Evolutionary conservation across 352 stramenopile species (phyloP).

Genomic region (Aphanomyces stellatus): DNA sequence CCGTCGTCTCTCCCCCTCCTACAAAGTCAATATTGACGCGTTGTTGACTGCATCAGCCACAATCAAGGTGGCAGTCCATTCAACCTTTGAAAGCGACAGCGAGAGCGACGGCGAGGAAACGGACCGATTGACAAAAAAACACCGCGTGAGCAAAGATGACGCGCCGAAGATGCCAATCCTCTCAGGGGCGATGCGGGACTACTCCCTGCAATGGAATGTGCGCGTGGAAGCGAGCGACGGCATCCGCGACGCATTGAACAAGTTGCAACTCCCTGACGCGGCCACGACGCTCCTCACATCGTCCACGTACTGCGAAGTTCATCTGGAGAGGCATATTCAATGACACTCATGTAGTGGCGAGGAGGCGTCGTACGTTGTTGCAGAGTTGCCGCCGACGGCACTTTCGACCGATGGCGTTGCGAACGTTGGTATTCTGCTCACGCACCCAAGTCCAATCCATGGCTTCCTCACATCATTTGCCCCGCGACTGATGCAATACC

Average conservation of each 20-base stretch:
- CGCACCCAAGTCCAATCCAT: neutral
- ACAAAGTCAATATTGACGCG: no score
- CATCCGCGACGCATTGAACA: neutral
- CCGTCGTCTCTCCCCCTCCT: no score
- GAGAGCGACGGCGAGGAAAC: constrained; percentile 19
- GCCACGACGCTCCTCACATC: no score
- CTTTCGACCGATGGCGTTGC: neutral
- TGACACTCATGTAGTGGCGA: neutral
- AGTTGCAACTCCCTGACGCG: no score
- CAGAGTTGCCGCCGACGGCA: neutral
- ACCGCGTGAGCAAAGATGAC: neutral
- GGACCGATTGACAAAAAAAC: constrained; percentile 3
- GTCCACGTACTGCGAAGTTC: no score
- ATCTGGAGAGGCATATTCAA: no score
- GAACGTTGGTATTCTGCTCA: constrained; percentile 6
- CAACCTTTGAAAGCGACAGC: constrained; percentile 15
- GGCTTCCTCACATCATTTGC: neutral
- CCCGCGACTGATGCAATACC: neutral
- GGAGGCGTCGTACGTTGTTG: neutral
- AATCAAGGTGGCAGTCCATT: neutral
- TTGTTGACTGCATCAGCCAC: no score
- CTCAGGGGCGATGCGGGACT: neutral
- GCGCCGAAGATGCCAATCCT: neutral
- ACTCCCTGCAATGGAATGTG: no score
- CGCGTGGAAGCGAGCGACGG: no score